phyloP scores from a whole-genome alignment of 2,329 filamentous ascomycete genomes.

The Arthrobotrys megalospora region DNA sequence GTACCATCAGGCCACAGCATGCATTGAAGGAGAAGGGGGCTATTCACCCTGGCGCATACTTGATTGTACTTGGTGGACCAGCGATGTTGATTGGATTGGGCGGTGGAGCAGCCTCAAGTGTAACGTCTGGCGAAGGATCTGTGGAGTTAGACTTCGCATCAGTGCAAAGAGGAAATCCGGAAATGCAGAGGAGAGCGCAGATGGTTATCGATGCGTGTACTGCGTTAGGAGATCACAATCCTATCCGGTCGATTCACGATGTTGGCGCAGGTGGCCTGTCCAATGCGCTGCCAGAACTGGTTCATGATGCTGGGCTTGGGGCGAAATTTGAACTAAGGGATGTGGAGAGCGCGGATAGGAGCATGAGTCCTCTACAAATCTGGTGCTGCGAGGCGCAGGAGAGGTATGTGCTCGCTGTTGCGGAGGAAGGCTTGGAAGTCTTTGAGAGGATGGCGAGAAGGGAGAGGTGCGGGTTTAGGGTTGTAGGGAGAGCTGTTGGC shows the following conservation, averaged over 20 bases:
- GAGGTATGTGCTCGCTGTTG: conserved; percentile 91
- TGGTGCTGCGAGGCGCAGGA: conserved; percentile 99
- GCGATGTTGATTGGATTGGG: conserved; percentile 98
- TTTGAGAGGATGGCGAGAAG: conserved; percentile 80
- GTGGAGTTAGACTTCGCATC: conserved; percentile 96
- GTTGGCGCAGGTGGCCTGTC: conserved; percentile 93
- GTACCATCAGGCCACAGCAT: conserved; percentile 90
- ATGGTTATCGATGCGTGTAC: conserved; percentile 98
- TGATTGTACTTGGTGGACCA: conserved; percentile 93
- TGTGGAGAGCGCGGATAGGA: conserved; percentile 87
- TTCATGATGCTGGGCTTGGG: conserved; percentile 91
- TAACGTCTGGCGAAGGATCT: conserved; percentile 87
- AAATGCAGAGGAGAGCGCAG: conserved; percentile 94
- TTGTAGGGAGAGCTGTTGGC: conserved; percentile 83
- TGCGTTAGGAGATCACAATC: conserved; percentile 84
- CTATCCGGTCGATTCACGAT: conserved; percentile 97
- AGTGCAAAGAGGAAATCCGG: conserved; percentile 96
- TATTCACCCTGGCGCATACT: conserved; percentile 88
- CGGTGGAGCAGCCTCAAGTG: conserved; percentile 93
- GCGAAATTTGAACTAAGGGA: conserved; percentile 95
- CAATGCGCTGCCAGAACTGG: conserved; percentile 87
- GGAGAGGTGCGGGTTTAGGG: conserved; percentile 92
- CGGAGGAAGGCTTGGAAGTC: conserved; percentile 81
- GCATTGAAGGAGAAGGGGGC: conserved; percentile 85
- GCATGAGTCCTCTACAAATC: conserved; percentile 96